These are phyloP conservation scores for Fomitopsis palustris DNA, from an alignment of 1,284 basidiomycete genomes.

Conservation along the genomic window DNA sequence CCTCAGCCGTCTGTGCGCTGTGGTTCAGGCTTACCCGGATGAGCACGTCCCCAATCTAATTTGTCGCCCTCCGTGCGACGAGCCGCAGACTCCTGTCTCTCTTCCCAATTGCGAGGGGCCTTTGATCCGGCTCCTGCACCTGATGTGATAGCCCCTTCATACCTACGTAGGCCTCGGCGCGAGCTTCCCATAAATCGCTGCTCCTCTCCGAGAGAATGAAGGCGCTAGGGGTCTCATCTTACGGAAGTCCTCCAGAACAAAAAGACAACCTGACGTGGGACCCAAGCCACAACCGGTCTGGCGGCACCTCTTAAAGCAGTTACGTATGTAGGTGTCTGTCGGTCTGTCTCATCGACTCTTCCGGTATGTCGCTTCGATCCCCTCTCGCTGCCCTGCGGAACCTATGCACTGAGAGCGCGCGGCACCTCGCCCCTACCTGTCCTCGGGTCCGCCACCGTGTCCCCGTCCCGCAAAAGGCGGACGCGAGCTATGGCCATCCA, in stretches of 20 bases:
- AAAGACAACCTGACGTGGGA: constrained; percentile 36
- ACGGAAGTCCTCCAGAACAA: constrained; percentile 24
- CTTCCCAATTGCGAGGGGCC: constrained; percentile 11
- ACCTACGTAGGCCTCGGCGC: constrained; percentile 23
- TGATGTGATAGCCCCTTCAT: constrained; percentile 10
- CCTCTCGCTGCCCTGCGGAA: not conserved
- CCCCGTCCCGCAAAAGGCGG: not conserved
- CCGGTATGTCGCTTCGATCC: constrained; percentile 24
- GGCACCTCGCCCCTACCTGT: not conserved
- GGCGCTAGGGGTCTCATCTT: constrained; percentile 39
- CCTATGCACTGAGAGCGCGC: not conserved
- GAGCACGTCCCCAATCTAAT: not conserved
- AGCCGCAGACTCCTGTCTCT: constrained; percentile 8
- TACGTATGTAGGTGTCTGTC: constrained; percentile 9
- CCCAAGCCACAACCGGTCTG: constrained; percentile 9
- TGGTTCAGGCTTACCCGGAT: not conserved
- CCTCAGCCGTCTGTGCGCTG: not conserved
- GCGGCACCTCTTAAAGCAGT: constrained; percentile 4
- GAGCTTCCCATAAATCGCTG: constrained; percentile 36
- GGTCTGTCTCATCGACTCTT: constrained; percentile 18
- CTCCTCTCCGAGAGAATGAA: constrained; percentile 27
- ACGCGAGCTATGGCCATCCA: not conserved
- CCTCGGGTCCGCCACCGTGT: not conserved
- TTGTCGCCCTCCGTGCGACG: constrained; percentile 19
- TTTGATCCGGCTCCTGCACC: not conserved